Percentiles rank a stretch among this genome's conserved stretches.
phyloP scores from a whole-genome alignment of 2,329 filamentous ascomycete genomes.

The Nemania sp. region DNA sequence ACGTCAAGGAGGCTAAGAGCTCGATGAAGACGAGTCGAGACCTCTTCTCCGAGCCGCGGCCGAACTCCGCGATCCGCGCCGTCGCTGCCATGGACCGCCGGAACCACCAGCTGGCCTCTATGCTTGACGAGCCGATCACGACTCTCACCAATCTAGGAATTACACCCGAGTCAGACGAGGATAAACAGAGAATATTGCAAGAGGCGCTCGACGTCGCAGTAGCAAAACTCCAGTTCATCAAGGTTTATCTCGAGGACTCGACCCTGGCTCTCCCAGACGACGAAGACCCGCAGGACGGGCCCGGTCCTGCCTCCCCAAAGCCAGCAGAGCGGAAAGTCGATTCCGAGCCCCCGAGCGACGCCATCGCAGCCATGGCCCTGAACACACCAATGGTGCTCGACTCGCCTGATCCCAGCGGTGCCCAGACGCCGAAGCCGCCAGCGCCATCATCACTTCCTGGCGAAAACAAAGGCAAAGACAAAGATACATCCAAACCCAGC shows the following conservation, averaged over 20 bases:
- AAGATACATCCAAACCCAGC: neutral
- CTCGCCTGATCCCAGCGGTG: slow-evolving; percentile 17
- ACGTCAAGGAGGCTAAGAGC: slow-evolving; percentile 64
- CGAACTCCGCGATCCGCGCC: slow-evolving; percentile 40
- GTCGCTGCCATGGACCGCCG: slow-evolving; percentile 62
- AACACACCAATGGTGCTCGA: slow-evolving; percentile 28
- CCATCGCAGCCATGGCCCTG: slow-evolving; percentile 36
- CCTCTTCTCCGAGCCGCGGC: slow-evolving; percentile 40
- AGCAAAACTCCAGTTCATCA: slow-evolving; percentile 68
- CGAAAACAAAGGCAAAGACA: too few species aligned
- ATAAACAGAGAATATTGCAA: slow-evolving; percentile 52
- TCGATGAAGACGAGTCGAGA: slow-evolving; percentile 45
- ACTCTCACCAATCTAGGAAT: slow-evolving; percentile 64
- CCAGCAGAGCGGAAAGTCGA: slow-evolving; percentile 19
- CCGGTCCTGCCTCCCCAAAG: slow-evolving; percentile 23
- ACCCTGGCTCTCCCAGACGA: slow-evolving; percentile 53
- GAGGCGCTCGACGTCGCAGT: slow-evolving; percentile 61
- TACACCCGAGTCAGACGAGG: slow-evolving; percentile 44
- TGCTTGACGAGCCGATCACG: slow-evolving; percentile 68
- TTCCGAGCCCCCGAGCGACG: slow-evolving; percentile 30
- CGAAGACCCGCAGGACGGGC: slow-evolving; percentile 31
- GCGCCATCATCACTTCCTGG: neutral
- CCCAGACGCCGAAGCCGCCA: slow-evolving; percentile 8
- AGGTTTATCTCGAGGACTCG: slow-evolving; percentile 62
- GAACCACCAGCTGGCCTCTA: slow-evolving; percentile 66